Evolutionary conservation across 2,329 filamentous ascomycete species (phyloP), one percentile per base, ranked within the genome.

Genomic region (Onygenales sp.): DNA sequence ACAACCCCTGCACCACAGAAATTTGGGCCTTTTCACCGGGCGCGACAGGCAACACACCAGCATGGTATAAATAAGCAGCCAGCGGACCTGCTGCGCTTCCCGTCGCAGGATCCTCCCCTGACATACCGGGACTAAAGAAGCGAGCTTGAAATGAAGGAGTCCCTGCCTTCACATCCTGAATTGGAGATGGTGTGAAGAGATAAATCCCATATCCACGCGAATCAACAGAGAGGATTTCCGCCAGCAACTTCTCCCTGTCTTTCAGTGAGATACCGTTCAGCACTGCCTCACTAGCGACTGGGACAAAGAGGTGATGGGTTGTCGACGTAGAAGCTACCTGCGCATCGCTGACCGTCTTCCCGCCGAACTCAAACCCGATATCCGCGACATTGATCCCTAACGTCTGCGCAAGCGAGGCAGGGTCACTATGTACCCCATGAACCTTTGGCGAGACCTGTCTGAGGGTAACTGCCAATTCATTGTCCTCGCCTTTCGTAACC

Each of bases 81-180:
- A 60, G 42, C 14, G 58, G 58, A 3, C 58, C 58, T 17, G 58
- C 57, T 10, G 58, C 58, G 2, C 57, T 59, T 2, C 58, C 58
- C 6, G 58, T 59, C 14, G 58, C 57, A 13, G 59, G 59, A 54
- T 61, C 59, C 42, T 61, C 59, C 46, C 54, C 56, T 6, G 53
- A 55, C 56, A 61, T 61, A 10, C 56, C 57, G 2, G 59, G 59
- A 48, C 59, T 59, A 45, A 61, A 61, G 42, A 61, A 61, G 4
- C 57, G 53, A 5, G 57, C 56, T 21, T 57, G 49, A 17, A 61
- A 57, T 42, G 47, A 50, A 2, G 54, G 52, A 11, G 43, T 33
- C 11, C 31, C 10, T 11, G 21, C 9, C 14, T 6, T 17, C 9
- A 11, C 11, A 13, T 31, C 14, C 17, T n/a, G 17, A 42, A 9